These are phyloP conservation scores for Coniochaeta pulveracea DNA, from an alignment of 2,329 filamentous ascomycete species.

Conservation along the genomic window DNA sequence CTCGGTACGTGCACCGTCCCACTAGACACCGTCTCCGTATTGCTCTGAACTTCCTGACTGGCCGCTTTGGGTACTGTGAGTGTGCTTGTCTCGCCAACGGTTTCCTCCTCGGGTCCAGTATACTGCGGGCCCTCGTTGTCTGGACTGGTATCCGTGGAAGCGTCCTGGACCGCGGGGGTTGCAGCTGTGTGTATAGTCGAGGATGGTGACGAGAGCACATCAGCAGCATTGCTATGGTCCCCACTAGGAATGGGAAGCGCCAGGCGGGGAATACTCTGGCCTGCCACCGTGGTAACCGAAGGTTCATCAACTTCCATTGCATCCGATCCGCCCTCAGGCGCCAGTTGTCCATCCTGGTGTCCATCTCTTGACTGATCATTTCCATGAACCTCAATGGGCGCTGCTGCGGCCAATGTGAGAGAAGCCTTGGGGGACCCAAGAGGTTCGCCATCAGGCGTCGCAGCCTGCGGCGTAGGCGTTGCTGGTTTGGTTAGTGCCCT, in stretches of 20 bases:
- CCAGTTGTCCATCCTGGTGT: background rate
- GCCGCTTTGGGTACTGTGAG: constrained; percentile 14
- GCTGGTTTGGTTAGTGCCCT: too few relatives aligned
- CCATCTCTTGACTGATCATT: too few relatives aligned
- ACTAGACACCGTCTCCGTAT: too few relatives aligned
- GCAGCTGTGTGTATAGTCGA: constrained; percentile 66
- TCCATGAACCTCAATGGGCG: too few relatives aligned
- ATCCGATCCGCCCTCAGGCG: background rate
- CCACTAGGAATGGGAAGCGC: constrained; percentile 21
- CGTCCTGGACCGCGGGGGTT: constrained; percentile 57
- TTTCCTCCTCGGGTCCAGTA: constrained; percentile 34
- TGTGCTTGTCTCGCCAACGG: constrained; percentile 24
- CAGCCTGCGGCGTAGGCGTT: too few relatives aligned
- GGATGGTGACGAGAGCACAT: constrained; percentile 40
- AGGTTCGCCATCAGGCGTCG: too few relatives aligned
- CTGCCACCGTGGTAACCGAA: constrained; percentile 16
- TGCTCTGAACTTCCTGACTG: constrained; percentile 7
- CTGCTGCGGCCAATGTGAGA: too few relatives aligned
- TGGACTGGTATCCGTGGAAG: constrained; percentile 64
- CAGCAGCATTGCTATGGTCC: constrained; percentile 25
- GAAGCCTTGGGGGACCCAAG: too few relatives aligned
- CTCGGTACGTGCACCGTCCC: background rate
- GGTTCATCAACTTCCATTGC: constrained; percentile 9
- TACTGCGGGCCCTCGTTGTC: constrained; percentile 54
- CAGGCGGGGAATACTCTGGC: constrained; percentile 18